Conservation (phyloP, 331 rosid genomes). For the Pyrus hybrid region DNA sequence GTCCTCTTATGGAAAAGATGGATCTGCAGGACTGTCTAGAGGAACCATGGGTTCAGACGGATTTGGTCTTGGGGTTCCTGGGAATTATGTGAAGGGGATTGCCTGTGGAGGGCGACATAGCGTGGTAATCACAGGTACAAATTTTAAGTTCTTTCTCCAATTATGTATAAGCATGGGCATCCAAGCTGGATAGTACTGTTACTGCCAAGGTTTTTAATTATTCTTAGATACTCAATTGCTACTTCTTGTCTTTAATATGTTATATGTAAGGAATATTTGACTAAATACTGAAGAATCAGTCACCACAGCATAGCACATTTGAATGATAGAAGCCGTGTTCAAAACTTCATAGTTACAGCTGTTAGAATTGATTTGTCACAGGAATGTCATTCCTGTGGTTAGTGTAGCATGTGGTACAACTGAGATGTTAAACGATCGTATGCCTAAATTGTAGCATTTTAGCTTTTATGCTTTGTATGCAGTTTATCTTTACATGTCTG, state of each 20-base stretch:
- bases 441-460: background rate
- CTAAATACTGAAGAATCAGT: background rate
- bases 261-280: background rate
- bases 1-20: slow-evolving; percentile 61
- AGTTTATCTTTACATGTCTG: background rate
- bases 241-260: background rate
- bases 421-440: background rate
- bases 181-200: background rate
- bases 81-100: slow-evolving; percentile 67
- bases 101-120: slow-evolving; percentile 99
- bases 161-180: background rate
- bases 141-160: background rate
- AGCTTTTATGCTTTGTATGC: background rate
- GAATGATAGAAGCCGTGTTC: background rate
- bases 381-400: background rate
- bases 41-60: slow-evolving; percentile 63
- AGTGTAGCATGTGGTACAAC: background rate
- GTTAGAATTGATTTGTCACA: background rate
- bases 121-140: slow-evolving; percentile 79
- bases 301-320: background rate
- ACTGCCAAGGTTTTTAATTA: background rate
- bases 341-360: background rate
- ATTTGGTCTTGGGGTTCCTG: slow-evolving; percentile 54
- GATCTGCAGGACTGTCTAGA: slow-evolving; percentile 35
- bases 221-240: background rate